Conservation (phyloP, 2,329 filamentous ascomycete species). For the Neopestalotiopsis rosae region DNA sequence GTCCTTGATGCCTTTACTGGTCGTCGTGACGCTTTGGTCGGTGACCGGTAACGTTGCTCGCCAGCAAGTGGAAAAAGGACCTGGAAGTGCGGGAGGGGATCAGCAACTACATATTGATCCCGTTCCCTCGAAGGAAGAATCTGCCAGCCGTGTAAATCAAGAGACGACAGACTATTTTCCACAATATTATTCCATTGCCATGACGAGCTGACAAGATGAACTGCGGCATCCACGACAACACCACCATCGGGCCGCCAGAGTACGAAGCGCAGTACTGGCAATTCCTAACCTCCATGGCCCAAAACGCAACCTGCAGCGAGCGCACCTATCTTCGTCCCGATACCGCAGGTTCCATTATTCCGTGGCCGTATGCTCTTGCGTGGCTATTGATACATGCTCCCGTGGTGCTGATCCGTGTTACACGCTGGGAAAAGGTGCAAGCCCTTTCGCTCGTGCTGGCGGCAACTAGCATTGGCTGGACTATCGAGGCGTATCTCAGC, state of each 20-base stretch:
- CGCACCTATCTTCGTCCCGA: slow-evolving; percentile 21
- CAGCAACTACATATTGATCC: not conserved
- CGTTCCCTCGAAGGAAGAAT: not conserved
- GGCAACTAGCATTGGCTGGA: slow-evolving; percentile 22
- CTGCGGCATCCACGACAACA: slow-evolving; percentile 3
- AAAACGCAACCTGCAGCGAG: slow-evolving; percentile 9
- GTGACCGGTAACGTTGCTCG: not conserved
- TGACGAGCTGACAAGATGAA: not conserved
- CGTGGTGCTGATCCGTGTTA: slow-evolving; percentile 22
- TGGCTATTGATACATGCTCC: slow-evolving; percentile 25
- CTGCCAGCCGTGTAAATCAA: not conserved
- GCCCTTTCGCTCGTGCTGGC: slow-evolving; percentile 23
- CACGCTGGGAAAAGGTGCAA: slow-evolving; percentile 24
- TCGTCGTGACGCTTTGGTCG: not conserved
- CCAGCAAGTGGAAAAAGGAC: not conserved
- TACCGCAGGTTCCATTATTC: slow-evolving; percentile 23
- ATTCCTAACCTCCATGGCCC: not conserved
- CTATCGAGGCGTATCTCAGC: slow-evolving; percentile 22
- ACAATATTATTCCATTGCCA: too few species aligned
- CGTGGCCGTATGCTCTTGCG: slow-evolving; percentile 25
- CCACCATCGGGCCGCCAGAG: not conserved
- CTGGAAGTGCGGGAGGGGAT: not conserved
- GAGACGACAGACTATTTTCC: not conserved
- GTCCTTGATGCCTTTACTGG: not conserved
- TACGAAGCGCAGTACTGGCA: slow-evolving; percentile 12